Base-by-base conservation (phyloP, 805 yeast species). In the Saturnispora quitensis region DNA sequence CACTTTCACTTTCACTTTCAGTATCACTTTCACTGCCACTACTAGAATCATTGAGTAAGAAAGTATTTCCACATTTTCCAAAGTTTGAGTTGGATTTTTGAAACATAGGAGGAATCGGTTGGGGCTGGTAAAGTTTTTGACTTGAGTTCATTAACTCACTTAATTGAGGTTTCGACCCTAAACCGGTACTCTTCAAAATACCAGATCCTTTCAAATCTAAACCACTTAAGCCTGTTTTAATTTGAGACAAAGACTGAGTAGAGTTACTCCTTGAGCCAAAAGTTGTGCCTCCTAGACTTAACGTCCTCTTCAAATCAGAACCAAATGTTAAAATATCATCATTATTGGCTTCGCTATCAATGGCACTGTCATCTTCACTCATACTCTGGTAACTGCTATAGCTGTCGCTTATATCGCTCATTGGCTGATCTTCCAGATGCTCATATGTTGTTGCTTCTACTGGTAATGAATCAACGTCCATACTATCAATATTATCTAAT, bases 211-310 rank as follows among this genome's bases (percentile, higher is more conserved):
- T 59, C 24, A 66, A 50, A 53, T 66, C 67, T 20, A 65, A 55
- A 1, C 69, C 69, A 49, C 64, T 58, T 20, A 65, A 48, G 2
- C 69, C 69, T 17, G 60, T 60, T 40, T 65, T 65, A n/a, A 64
- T 62, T 3, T 65, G 62, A 3, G 68, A 61, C 7, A 65, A 43
- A 10, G 54, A 47, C 28, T 52, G 53, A 8, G 48, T 40, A 5
- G 52, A 49, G 13, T 17, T 28, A 33, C 31, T 42, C 9, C 38
- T 48, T 31, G 59, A 48, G 25, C 15, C 58, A 52, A 43, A 51
- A 9, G 47, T 45, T 6, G 47, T 34, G 15, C 47, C 57, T 7
- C 63, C 63, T 24, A 60, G 44, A 40, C 60, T 56, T 33, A 53
- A 18, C 6, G 57, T 55, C 12, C 62, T 47, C 46, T 55, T 56